Base-by-base conservation (phyloP, 2,329 filamentous ascomycete genomes). In the Sphaerulina vaccinii region DNA sequence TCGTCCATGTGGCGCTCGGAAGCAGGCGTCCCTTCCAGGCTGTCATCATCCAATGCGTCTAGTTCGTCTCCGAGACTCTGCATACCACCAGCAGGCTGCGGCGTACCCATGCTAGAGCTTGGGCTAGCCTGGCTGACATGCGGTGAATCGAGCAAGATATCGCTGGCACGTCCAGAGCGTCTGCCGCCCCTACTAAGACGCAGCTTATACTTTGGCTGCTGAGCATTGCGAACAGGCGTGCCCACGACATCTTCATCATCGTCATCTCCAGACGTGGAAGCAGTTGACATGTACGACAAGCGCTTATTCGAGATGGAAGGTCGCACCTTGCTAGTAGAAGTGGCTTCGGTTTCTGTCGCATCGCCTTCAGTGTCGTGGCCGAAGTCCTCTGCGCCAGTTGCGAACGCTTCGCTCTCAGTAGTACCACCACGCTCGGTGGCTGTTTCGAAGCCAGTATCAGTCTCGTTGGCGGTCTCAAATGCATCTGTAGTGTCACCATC, bases 61-160 rank as follows among this genome's bases (percentile, higher is more conserved):
- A 99, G 79, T 70, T 99, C 93, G 35, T 90, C 90, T 68, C 93
- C 95, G 44, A 99, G 76, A 65, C 87, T 97, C 74, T 96, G 88
- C 57, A 59, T 59, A 13, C 82, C n/a, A n/a, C n/a, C 80, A 57
- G 75, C 75, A 44, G 61, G 57, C 37, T 74, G 71, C n/a, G 73
- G 71, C 6, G 73, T 74, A 36, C 70, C 72, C 24, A 54, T 55
- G 49, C 61, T 64, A 10, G 62, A 65, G 18, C 58, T 48, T 13
- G 65, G 64, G 49, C 64, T 65, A 39, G 56, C 35, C 39, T 52
- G 54, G 43, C 52, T 48, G 18, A 49, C 46, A 33, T 50, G 32
- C n/a, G 60, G 61, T 18, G 60, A 63, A 9, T 64, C 61, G 2
- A 49, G 35, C 21, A 56, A 35, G 15, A 63, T 45, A 55, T 80